Base-by-base conservation (phyloP, 768 basidiomycete genomes). In the Kondoa malvinella region DNA sequence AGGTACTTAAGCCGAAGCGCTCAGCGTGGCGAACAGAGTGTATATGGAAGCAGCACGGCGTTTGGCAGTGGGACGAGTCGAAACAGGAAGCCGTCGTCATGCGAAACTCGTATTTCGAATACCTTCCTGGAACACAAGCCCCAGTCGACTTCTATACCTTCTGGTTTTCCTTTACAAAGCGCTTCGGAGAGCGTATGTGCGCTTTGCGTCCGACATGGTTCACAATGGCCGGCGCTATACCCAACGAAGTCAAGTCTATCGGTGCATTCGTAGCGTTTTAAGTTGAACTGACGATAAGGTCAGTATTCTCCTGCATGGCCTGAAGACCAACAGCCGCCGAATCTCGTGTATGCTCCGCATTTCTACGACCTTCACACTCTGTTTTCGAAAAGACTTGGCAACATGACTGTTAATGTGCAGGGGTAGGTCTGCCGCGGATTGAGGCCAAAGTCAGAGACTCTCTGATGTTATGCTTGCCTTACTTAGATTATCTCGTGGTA, bases 321-420 rank as follows among this genome's bases (percentile, higher is more conserved):
- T 0, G 76, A 80, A 58, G 83, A 86, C 65, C 79, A 81, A 34
- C 83, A 82, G 50, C 80, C 86, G 15, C 76, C 78, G 1, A 84
- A 85, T 69, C 81, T 88, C 78, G 82, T 88, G 21, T 86, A 81
- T 70, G 82, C 87, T 1, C 87, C 87, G 0, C 87, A 89, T 73
- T 89, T 86, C 85, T 97, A 99, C 72, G 94, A 97, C 75, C 81
- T 99, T 4, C 86, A 92, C 66, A 84, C 85, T 4, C 80, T 99
- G 4, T 97, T 96, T 78, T 77, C 78, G 29, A 95, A 95, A 76
- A 34, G 83, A 1, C 89, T 89, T 70, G 85, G 88, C 0, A 83
- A 87, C 73, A 87, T 96, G 76, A 85, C 85, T 0, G 88, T 90
- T 57, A 94, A 97, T 74, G 92, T 97, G 64, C 64, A 65, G 21